Conservation (phyloP, 139 green algal genomes). For the Closterium sp. region DNA sequence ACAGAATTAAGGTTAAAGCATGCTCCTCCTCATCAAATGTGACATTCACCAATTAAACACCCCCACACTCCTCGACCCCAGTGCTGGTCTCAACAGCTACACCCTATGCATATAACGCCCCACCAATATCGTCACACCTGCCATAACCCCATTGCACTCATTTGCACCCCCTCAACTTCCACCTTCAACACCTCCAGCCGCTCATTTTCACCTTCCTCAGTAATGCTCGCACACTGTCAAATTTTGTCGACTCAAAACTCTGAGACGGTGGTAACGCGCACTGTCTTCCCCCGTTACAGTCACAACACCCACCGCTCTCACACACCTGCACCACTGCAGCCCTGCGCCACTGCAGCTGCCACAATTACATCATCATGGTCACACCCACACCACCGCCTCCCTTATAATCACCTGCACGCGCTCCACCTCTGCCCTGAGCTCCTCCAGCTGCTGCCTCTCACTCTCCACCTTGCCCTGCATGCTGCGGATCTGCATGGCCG, state of each 20-base stretch:
- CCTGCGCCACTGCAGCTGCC: background rate
- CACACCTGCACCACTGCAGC: background rate
- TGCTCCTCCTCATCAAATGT: too few relatives aligned
- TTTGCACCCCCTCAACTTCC: background rate
- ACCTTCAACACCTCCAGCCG: slow-evolving; percentile 24
- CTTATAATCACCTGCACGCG: background rate
- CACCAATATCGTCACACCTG: background rate
- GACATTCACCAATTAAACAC: background rate
- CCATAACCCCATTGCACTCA: background rate
- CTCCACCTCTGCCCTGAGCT: slow-evolving; percentile 23
- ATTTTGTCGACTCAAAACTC: too few relatives aligned
- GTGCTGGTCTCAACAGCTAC: too few relatives aligned
- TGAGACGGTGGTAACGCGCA: too few relatives aligned
- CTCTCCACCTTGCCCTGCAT: slow-evolving; percentile 47
- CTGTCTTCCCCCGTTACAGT: background rate
- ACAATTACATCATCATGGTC: background rate
- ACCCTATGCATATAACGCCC: too few relatives aligned
- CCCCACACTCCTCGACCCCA: too few relatives aligned
- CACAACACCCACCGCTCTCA: background rate
- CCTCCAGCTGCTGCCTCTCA: slow-evolving; percentile 32
- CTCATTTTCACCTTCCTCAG: too few relatives aligned
- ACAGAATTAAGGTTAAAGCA: too few relatives aligned
- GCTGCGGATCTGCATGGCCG: slow-evolving; percentile 23
- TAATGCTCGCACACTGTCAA: too few relatives aligned
- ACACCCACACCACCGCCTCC: too few relatives aligned